Base-by-base conservation (phyloP, 441 rosid species). In the Populus hybrid region DNA sequence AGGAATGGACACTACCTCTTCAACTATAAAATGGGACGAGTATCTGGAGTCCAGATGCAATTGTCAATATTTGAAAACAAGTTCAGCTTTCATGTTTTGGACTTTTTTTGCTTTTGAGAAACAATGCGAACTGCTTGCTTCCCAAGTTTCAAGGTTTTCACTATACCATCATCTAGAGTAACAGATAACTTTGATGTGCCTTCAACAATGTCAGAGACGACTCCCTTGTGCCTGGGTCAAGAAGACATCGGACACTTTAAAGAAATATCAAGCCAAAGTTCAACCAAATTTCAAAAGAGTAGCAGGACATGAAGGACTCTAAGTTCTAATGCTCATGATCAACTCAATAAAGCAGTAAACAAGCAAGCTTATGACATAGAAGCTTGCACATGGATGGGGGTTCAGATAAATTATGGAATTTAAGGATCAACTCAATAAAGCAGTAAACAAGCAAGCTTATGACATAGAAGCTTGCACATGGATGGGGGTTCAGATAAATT, bases 61-160 rank as follows among this genome's bases (percentile, higher is more conserved):
- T 68, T 28, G 77, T 74, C 75, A 74, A 63, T 74, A 53, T 38
- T 11, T 56, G 45, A 28, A 14, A 64, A 64, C 9, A 28, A 61
- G 33, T 68, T 71, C 45, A 9, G 35, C 75, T 36, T 71, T 88
- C 85, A 89, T 10, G 82, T 81, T 80, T 72, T 89, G 33, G 87
- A 89, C 79, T 97, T 89, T 91, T 90, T 95, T 80, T 93, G 97
- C 85, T 92, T 94, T 83, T 87, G 93, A 63, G 94, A 89, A 77
- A 93, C 88, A 83, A 94, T 92, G 18, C 97, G 91, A 76, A 95
- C 89, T 2, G 92, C 89, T 80, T 95, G 95, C 88, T 88, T 94
- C 79, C 96, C 99, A 28, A 92, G 93, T 86, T 91, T 93, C 64
- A 95, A 85, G 2, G 85, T 87, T 87, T 85, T 90, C 72, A 90